Percentiles rank a stretch among this genome's conserved stretches.
phyloP scores from a whole-genome alignment of 805 yeast species.

The Brettanomyces custersianus region DNA sequence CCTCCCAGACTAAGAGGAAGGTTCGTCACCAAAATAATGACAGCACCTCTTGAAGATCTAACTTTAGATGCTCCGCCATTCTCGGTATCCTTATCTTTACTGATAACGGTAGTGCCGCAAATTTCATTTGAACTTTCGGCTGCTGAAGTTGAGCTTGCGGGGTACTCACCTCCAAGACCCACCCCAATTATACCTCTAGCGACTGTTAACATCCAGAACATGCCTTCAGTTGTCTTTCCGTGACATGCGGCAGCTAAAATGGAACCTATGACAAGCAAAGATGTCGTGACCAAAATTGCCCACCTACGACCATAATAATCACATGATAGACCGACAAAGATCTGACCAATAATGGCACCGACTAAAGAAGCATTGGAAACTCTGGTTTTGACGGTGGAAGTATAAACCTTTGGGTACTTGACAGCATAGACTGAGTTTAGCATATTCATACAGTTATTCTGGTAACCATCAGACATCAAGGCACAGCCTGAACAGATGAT shows the following conservation, averaged over 20 bases:
- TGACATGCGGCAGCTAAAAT: constrained; percentile 51
- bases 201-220: constrained; percentile 57
- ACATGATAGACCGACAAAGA: constrained; percentile 45
- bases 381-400: constrained; percentile 16
- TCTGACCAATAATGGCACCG: constrained; percentile 56
- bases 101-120: too few relatives aligned
- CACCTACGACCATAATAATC: constrained; percentile 54
- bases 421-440: constrained; percentile 15
- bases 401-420: constrained; percentile 41
- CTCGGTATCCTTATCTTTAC: too few relatives aligned
- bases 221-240: constrained; percentile 36
- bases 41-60: constrained; percentile 54
- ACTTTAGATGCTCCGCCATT: constrained; percentile 40
- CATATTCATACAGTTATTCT: constrained; percentile 21
- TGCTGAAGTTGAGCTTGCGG: constrained; percentile 53
- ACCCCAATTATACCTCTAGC: constrained; percentile 69
- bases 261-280: constrained; percentile 49
- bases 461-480: constrained; percentile 49
- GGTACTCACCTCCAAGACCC: constrained; percentile 69
- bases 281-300: constrained; percentile 50
- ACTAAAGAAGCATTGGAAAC: constrained; percentile 36
- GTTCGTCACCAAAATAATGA: constrained; percentile 59
- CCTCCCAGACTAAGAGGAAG: constrained; percentile 70
- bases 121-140: constrained; percentile 60
- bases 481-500: constrained; percentile 69